Evolutionary conservation across 805 yeast species (phyloP).

Genomic region (Candida coleopterorum): DNA sequence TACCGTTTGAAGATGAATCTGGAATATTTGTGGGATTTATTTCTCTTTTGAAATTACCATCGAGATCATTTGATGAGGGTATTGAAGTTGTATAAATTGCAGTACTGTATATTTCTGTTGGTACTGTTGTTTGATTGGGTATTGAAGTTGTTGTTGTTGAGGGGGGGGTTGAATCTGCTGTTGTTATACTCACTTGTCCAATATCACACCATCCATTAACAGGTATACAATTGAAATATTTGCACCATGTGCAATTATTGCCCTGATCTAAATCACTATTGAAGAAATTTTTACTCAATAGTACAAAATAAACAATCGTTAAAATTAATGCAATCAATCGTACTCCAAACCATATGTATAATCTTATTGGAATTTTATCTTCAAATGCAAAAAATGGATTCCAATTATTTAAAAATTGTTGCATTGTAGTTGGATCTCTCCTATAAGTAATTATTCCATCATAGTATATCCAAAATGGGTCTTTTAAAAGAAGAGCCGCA

Average conservation of each 20-base stretch:
- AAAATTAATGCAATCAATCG: conserved; percentile 43
- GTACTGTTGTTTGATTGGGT: conserved; percentile 5
- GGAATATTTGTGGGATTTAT: neutral
- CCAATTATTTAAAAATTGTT: conserved; percentile 34
- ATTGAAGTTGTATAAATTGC: conserved; percentile 7
- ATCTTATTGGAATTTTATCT: conserved; percentile 31
- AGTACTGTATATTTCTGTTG: conserved; percentile 1
- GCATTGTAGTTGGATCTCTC: conserved; percentile 24
- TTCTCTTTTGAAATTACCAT: neutral
- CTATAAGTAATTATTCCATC: conserved; percentile 37
- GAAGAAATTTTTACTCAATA: conserved; percentile 45
- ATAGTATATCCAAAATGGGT: conserved; percentile 46
- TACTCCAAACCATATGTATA: conserved; percentile 49
- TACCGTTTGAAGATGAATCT: conserved; percentile 7
- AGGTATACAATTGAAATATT: conserved; percentile 65
- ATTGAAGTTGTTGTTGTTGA: conserved; percentile 9
- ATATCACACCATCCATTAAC: conserved; percentile 65
- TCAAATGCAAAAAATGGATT: conserved; percentile 31
- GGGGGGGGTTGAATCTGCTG: conserved; percentile 9
- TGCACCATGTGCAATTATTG: conserved; percentile 64
- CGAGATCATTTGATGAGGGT: conserved; percentile 19
- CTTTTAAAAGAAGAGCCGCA: conserved; percentile 48
- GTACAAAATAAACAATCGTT: conserved; percentile 46
- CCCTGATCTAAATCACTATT: conserved; percentile 37
- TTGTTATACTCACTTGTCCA: conserved; percentile 32